Evolutionary conservation across 495 filamentous ascomycete genomes (phyloP), one percentile per base, ranked within the genome.

Genomic region (Chaetomium cochliodes): DNA sequence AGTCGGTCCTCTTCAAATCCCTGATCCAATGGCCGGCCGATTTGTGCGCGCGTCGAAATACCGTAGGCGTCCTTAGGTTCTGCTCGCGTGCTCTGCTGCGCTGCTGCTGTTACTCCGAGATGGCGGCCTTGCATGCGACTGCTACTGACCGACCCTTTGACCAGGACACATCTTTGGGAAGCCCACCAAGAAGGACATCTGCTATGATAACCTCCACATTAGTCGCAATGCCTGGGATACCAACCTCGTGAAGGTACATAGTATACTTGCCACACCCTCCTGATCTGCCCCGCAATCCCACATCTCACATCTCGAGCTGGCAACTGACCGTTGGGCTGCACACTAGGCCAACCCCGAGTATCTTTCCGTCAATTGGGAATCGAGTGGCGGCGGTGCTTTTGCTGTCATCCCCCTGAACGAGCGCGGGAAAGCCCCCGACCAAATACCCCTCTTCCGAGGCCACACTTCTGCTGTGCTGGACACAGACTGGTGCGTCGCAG

Each of bases 1-100:
- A 42, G 37, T 22, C 30, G 55, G 25, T 26, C 26, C 4, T 51
- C 13, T 18, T 12, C 11, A 47, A 23, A 50, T 55, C 8, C 23
- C n/a, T 41, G 41, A 65, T 69, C 68, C 67, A 72, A 98, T 98
- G 94, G 87, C 93, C 75, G 92, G 92, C 75, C 92, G 94, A 77
- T 98, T 98, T 80, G 96, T 98, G 78, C 89, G 94, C 80, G 88
- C 92, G 77, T 97, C 93, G 72, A 98, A 98, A 79, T 98, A 97
- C 82, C 92, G 96, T 97, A 82, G 83, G 93, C 67, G 18, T 41
- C 47, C 26, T 51, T 41, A 50, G 13, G 58, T 47, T n/a, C 44
- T 16, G 58, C 58, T 49, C 42, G 57, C 66, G 61, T 51, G 60
- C 52, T 15, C 65, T 62, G 26, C 56, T 41, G 84, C 55, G 53